Evolutionary conservation across 805 yeast genomes (phyloP), one percentile per base, ranked within the genome.

Genomic region (Candida silvicultrix): DNA sequence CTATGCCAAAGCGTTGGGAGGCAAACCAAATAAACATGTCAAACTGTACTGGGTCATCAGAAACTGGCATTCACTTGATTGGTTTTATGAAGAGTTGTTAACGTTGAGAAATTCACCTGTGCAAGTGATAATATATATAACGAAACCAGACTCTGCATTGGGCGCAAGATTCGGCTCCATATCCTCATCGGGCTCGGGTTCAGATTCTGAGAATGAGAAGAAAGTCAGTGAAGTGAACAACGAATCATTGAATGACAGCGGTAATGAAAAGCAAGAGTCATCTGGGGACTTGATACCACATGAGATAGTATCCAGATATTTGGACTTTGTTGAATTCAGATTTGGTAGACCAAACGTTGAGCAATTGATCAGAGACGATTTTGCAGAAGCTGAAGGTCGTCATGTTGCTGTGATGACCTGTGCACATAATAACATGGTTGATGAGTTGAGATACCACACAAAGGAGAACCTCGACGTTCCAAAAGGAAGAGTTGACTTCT

Each of bases 1-100:
- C 16, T 70, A 72, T 48, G 69, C 64, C 7, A 45, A 48, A n/a
- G 51, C 58, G 41, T 60, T 7, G 42, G 52, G 35, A 45, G 50
- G 23, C 45, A 49, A n/a, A 48, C 46, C 38, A 38, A 46, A 47
- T 12, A 29, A 59, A 12, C 56, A 59, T 40, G 60, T 68, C 37
- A 73, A 75, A 46, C 68, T 84, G 45, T 65, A 74, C 41, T 86
- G 94, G 94, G 71, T 76, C 12, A 69, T 83, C n/a, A 67, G 81
- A 44, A 78, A 79, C 40, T 67, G 69, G 50, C 59, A 62, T 36
- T 72, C 80, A 10, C 56, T 84, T 23, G 53, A 52, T 9, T 76
- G 79, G 79, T 75, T 76, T 51, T 46, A 52, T 4, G 58, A 64
- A 4, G 80, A 78, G 50, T 54, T 78, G 29, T 53, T 48, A 12